Evolutionary conservation across 768 basidiomycete species (phyloP), one percentile per base, ranked within the genome.

Genomic region (Solioccasus polychromus): DNA sequence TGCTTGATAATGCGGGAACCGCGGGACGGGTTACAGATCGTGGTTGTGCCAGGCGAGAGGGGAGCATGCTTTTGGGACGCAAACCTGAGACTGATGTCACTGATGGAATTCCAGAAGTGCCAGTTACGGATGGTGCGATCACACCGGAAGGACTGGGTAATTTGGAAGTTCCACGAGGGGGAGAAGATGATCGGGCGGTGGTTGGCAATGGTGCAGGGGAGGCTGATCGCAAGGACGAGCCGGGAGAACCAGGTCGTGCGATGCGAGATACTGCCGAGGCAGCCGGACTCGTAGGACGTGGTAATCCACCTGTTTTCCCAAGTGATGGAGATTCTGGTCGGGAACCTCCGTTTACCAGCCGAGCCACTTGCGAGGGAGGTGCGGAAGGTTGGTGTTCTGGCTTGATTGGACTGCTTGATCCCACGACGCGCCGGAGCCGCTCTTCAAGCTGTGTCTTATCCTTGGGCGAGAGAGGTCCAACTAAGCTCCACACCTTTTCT

Each of bases 371-470:
- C 0, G 65, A 67, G n/a, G 72, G 71, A 12, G 74, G 68, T 10
- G 69, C 59, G 11, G 70, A 59, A 18, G 72, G 59, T 52, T 73
- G 75, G 14, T 73, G 71, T 52, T 69, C 68, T 24, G 49, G 42
- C 30, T 63, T 71, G 32, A 61, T 63, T 22, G 74, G 75, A 44
- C 58, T 62, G 53, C 78, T 79, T 25, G 85, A 80, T 6, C 84
- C 85, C 24, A 83, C 72, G n/a, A 91, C 80, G 26, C 90, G 85
- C 36, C 88, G 84, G 23, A 96, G 69, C 8, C 91, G 79, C 59
- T 94, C 93, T 64, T 95, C 92, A 24, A 96, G 77, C 58, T 93
- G 90, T 8, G 91, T 92, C 59, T 88, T 92, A 59, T 94, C 92
- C 64, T 95, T 95, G 5, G 87, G 71, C 35, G 85, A 77, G 23